Conservation (phyloP, 2,329 filamentous ascomycete genomes). For the Xylaria sp. region DNA sequence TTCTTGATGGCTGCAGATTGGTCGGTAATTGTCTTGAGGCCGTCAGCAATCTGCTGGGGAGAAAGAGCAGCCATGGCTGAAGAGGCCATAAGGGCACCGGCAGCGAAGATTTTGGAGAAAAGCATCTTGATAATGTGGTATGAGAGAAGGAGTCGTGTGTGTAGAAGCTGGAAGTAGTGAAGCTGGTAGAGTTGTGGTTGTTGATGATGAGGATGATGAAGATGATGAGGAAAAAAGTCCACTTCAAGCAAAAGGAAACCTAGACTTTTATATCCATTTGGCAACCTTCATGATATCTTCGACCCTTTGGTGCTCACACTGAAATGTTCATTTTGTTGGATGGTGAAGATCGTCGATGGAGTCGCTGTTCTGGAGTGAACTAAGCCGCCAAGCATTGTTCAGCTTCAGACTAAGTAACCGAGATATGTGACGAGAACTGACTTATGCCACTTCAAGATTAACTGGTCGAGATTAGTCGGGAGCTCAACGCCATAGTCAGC, state of each 20-base stretch:
- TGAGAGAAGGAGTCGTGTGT: neutral
- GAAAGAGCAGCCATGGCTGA: conserved; percentile 18
- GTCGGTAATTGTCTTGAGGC: conserved; percentile 9
- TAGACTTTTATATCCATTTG: conserved; percentile 17
- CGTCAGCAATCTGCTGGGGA: conserved; percentile 15
- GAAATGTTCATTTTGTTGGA: neutral
- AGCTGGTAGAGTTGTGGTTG: neutral
- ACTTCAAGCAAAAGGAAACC: neutral
- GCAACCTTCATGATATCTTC: neutral
- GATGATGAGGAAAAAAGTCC: conserved; percentile 10
- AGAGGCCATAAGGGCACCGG: conserved; percentile 24
- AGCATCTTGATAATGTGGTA: conserved; percentile 19
- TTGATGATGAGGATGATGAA: neutral
- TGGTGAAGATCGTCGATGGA: neutral
- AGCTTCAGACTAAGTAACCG: conserved; percentile 7
- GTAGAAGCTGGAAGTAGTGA: neutral
- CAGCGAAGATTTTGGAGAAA: conserved; percentile 27
- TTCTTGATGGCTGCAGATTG: conserved; percentile 13
- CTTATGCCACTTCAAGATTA: neutral
- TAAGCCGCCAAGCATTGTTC: conserved; percentile 11
- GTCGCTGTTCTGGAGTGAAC: neutral
- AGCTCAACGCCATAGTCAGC: conserved; percentile 2
- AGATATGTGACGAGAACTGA: neutral
- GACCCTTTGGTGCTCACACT: too few species aligned
- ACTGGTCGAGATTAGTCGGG: neutral